Percentiles rank a stretch among this genome's conserved stretches.
Evolutionary conservation across 352 stramenopile genomes (phyloP).

Genomic region (Thraustotheca clavata): DNA sequence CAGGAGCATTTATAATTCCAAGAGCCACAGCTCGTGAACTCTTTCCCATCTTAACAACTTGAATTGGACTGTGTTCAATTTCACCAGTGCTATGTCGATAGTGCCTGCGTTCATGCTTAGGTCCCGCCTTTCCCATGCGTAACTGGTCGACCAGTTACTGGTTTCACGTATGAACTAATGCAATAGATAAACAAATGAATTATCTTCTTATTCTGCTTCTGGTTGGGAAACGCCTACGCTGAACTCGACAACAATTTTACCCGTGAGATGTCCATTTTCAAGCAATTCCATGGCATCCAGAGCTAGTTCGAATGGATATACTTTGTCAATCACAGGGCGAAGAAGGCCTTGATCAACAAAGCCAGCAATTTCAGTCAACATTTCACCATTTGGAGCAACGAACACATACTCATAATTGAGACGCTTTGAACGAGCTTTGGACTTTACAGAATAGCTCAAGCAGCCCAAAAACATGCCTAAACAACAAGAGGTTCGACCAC

Average conservation of each 20-base stretch:
- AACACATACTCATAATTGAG: slow-evolving; percentile 59
- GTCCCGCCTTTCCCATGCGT: not conserved
- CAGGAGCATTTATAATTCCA: not conserved
- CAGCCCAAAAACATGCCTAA: slow-evolving; percentile 45
- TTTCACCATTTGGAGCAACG: slow-evolving; percentile 28
- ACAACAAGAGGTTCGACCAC: slow-evolving; percentile 37
- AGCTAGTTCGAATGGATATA: slow-evolving; percentile 59
- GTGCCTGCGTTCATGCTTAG: not conserved
- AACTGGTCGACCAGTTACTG: not conserved
- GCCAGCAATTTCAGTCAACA: slow-evolving; percentile 43
- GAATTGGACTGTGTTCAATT: not conserved
- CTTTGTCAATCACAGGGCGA: slow-evolving; percentile 49
- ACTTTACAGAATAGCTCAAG: slow-evolving; percentile 46
- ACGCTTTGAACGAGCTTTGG: slow-evolving; percentile 36
- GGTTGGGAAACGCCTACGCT: slow-evolving; percentile 12
- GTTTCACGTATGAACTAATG: not conserved
- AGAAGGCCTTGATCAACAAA: slow-evolving; percentile 38
- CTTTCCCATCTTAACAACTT: slow-evolving; percentile 18
- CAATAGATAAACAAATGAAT: not conserved
- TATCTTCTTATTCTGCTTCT: slow-evolving; percentile 9
- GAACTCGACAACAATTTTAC: slow-evolving; percentile 62
- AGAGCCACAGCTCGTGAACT: not conserved
- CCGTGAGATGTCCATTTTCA: slow-evolving; percentile 44
- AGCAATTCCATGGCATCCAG: slow-evolving; percentile 54
- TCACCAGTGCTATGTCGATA: not conserved